phyloP scores from a whole-genome alignment of 306 rosid species.

The Abrus precatorius region DNA sequence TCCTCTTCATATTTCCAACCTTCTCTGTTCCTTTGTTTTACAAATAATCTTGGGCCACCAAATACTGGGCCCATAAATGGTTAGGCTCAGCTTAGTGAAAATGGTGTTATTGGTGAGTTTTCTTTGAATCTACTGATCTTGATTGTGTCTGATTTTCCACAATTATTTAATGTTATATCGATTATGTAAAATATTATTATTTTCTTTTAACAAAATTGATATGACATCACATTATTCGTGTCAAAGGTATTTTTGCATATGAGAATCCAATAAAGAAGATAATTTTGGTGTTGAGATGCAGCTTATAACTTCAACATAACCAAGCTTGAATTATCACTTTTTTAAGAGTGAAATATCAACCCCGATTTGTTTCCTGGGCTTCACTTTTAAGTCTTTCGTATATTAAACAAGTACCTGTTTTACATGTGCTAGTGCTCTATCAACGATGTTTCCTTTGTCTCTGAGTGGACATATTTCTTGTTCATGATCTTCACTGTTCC shows the following conservation, averaged over 20 bases:
- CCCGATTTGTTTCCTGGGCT: not conserved
- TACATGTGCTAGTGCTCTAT: not conserved
- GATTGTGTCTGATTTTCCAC: not conserved
- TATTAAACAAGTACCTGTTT: too few species aligned
- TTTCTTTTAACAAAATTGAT: not conserved
- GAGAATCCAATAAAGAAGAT: not conserved
- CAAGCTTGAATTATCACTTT: not conserved
- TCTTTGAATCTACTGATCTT: not conserved
- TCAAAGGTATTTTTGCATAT: not conserved
- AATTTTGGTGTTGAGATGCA: conserved; percentile 11
- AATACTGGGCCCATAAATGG: not conserved
- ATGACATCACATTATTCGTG: not conserved
- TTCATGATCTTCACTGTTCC: not conserved
- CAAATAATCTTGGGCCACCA: conserved; percentile 17
- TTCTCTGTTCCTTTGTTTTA: too few species aligned
- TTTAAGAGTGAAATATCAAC: not conserved
- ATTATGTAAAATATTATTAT: not conserved
- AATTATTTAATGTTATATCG: not conserved
- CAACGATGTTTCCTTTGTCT: not conserved
- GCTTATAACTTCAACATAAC: not conserved
- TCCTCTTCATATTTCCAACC: not conserved
- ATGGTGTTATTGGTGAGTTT: not conserved
- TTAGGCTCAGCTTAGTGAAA: not conserved
- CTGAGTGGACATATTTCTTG: not conserved
- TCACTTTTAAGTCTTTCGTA: too few species aligned